Conservation (phyloP, 257 asterid genomes). For the Plantago ovata region DNA sequence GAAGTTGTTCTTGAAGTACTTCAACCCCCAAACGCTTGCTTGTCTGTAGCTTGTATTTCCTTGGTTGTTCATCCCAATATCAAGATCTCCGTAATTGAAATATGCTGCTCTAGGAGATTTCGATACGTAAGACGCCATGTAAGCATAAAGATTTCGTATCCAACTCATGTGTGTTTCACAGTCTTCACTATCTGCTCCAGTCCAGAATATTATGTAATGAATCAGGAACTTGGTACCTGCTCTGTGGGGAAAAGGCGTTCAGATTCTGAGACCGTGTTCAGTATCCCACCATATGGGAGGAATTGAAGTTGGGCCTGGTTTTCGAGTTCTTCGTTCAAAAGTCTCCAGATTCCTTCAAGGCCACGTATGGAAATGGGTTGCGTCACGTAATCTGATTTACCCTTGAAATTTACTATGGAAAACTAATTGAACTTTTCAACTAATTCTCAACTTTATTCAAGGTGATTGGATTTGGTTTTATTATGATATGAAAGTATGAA, state of each 20-base stretch:
- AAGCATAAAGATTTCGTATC: conserved; percentile 24
- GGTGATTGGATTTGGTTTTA: no score
- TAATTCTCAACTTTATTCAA: no score
- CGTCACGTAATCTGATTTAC: conserved; percentile 12
- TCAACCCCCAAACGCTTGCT: conserved; percentile 32
- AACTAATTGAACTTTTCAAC: no score
- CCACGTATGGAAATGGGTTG: background rate
- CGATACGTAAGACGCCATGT: conserved; percentile 29
- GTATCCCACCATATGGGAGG: conserved; percentile 37
- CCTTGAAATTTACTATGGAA: background rate
- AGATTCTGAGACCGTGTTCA: conserved; percentile 23
- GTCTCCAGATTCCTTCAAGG: conserved; percentile 16
- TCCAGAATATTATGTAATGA: conserved; percentile 22
- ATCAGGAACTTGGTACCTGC: conserved; percentile 31
- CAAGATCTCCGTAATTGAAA: conserved; percentile 38
- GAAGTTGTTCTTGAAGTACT: conserved; percentile 33
- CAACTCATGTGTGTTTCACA: conserved; percentile 12
- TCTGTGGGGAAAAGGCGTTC: conserved; percentile 38
- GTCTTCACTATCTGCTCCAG: background rate
- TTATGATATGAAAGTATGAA: no score
- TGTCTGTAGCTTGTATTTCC: conserved; percentile 26
- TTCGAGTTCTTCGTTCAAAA: conserved; percentile 7
- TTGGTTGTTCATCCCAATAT: conserved; percentile 27
- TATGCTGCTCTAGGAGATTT: conserved; percentile 30
- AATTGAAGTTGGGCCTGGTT: no score